A percentile compares a stretch with the other conserved stretches of the same genome.
Conservation (phyloP, 148 eudicot species). For the Cornus controversa region DNA sequence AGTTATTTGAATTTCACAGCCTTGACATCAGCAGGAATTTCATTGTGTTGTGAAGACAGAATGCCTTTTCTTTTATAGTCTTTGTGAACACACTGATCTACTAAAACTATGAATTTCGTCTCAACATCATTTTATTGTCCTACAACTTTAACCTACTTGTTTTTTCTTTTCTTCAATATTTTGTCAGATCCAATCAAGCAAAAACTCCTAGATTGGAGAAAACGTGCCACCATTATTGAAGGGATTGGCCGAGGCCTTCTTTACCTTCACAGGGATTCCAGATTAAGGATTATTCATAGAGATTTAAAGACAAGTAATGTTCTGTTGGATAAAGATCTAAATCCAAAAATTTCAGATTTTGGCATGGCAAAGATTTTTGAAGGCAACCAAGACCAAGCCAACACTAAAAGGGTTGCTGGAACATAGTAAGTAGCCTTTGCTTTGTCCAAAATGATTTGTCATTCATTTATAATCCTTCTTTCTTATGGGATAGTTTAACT, state of each 20-base stretch:
- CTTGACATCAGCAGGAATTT: neutral
- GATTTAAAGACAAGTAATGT: neutral
- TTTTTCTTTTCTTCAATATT: too few relatives aligned
- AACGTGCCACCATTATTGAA: constrained; percentile 27
- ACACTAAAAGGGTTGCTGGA: constrained; percentile 19
- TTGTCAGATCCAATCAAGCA: constrained; percentile 19
- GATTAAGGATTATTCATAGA: neutral
- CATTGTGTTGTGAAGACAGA: neutral
- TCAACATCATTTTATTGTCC: neutral
- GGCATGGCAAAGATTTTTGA: constrained; percentile 53
- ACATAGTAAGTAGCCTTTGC: constrained; percentile 31
- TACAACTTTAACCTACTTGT: neutral
- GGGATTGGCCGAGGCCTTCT: neutral
- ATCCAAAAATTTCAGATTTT: constrained; percentile 2
- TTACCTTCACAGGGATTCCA: neutral
- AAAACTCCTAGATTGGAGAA: constrained; percentile 37
- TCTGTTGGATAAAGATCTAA: neutral
- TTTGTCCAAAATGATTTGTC: neutral
- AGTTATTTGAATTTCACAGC: neutral
- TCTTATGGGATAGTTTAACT: neutral
- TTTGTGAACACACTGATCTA: too few relatives aligned
- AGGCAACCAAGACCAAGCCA: constrained; percentile 34
- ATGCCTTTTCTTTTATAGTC: too few relatives aligned
- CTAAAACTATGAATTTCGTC: neutral
- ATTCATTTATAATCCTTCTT: neutral